These are phyloP conservation scores for Picea sitchensis DNA, from an alignment of 75 land plant genomes.

Conservation along the genomic window DNA sequence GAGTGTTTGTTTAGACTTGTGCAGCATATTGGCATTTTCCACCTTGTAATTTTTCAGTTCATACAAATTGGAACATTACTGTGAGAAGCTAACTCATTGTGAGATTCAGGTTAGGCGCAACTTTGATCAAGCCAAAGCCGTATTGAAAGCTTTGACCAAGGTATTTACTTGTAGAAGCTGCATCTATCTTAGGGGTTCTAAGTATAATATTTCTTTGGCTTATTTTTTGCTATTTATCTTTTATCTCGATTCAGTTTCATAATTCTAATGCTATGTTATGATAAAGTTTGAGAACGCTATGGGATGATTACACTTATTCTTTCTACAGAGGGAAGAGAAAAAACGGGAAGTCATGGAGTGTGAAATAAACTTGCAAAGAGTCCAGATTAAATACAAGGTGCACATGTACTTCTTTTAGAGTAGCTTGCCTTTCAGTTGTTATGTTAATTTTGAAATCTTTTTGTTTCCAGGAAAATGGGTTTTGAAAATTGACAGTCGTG, in stretches of 20 bases:
- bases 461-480: background rate
- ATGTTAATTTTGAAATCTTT: background rate
- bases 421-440: background rate
- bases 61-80: background rate
- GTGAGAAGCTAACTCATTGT: background rate
- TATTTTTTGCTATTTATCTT: background rate
- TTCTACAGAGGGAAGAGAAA: slow-evolving; percentile 86
- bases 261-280: background rate
- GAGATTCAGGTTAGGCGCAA: slow-evolving; percentile 76
- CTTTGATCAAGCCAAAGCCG: slow-evolving; percentile 73
- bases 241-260: background rate
- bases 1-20: background rate
- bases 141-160: slow-evolving; percentile 80
- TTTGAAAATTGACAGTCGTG: background rate
- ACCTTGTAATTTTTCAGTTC: background rate
- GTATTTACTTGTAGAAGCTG: slow-evolving; percentile 23
- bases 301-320: background rate
- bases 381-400: slow-evolving; percentile 79
- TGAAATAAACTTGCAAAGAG: slow-evolving; percentile 75
- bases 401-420: background rate
- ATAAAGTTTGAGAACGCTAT: background rate
- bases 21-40: background rate
- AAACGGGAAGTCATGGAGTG: slow-evolving; percentile 86
- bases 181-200: background rate
- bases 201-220: background rate